A percentile compares a stretch with the other conserved stretches of the same genome.
phyloP scores from a whole-genome alignment of 306 rosid species.

The Glycine tomentella region DNA sequence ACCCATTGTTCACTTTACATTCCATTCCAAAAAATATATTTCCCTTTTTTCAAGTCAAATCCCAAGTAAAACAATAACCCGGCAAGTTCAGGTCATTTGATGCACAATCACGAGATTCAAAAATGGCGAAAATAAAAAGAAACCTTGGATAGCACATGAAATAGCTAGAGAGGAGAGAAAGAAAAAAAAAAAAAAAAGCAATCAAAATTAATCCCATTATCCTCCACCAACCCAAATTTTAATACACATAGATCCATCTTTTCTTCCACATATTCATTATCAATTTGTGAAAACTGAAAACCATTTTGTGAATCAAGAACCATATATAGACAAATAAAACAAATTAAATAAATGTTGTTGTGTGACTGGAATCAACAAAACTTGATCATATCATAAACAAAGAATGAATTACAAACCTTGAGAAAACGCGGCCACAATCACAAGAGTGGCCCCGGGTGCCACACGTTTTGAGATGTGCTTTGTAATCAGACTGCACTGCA shows the following conservation, averaged over 20 bases:
- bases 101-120: slow-evolving; percentile 12
- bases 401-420: slow-evolving; percentile 54
- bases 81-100: slow-evolving; percentile 35
- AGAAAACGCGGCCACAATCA: slow-evolving; percentile 97
- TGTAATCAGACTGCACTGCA: slow-evolving; percentile 97
- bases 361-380: background rate
- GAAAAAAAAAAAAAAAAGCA: background rate
- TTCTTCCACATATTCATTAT: background rate
- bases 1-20: slow-evolving; percentile 37
- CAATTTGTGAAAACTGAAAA: slow-evolving; percentile 10
- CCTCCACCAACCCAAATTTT: slow-evolving; percentile 31
- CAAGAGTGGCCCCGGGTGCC: slow-evolving; percentile 98
- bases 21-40: slow-evolving; percentile 52
- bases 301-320: slow-evolving; percentile 29
- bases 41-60: slow-evolving; percentile 64
- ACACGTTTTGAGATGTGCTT: slow-evolving; percentile 98
- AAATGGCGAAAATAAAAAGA: slow-evolving; percentile 7
- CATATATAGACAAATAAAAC: background rate
- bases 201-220: slow-evolving; percentile 11
- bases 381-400: too few species aligned
- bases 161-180: slow-evolving; percentile 2
- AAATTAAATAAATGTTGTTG: background rate
- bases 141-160: slow-evolving; percentile 5
- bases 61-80: slow-evolving; percentile 49
- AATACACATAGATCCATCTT: slow-evolving; percentile 26